Evolutionary conservation across 805 yeast genomes (phyloP), one percentile per base, ranked within the genome.

Genomic region (Candida michaelii): DNA sequence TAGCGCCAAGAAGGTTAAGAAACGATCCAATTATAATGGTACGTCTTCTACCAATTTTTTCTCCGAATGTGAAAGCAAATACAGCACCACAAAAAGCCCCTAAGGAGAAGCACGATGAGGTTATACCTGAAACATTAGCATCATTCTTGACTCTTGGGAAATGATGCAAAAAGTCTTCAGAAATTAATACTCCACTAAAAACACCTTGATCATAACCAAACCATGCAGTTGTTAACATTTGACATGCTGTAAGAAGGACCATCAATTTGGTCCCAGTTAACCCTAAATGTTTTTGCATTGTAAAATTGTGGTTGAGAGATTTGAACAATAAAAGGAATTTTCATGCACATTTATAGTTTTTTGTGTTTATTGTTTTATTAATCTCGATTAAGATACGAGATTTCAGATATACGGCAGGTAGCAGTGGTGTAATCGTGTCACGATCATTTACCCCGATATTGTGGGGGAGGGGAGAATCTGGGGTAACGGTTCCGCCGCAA

Each of bases 1-100:
- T 44, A 13, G 71, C 65, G 40, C 77, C 77, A 19, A 69, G 27
- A 27, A 66, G 56, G 38, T 70, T 65, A 36, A 69, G 62, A 5
- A 65, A 41, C 24, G 71, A 62, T 40, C 74, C 74, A 23, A 50
- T 29, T 30, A 62, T 42, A 35, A 71, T 56, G 44, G 65, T 55
- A 5, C 69, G 67, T 51, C 68, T 65, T 62, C 76, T 66, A 34
- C 76, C 76, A 32, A 53, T 49, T 21, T 44, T 51, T 34, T 71
- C 76, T 57, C 73, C 73, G 24, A 51, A 49, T 51, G 63, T 60
- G 46, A 68, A 60, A 3, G 69, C 69, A 38, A 61, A 63, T 32
- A 69, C 46, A 10, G 73, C 73, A 50, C 76, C 76, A 47, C 67
- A 63, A 58, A 70, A 69, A 55, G 72, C 69, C 21, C 93, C 93